Percentiles rank a stretch among this genome's conserved stretches.
These are phyloP conservation scores for Straminergon stramineum DNA, from an alignment of 225 moss, liverwort and hornwort genomes.

Conservation along the genomic window DNA sequence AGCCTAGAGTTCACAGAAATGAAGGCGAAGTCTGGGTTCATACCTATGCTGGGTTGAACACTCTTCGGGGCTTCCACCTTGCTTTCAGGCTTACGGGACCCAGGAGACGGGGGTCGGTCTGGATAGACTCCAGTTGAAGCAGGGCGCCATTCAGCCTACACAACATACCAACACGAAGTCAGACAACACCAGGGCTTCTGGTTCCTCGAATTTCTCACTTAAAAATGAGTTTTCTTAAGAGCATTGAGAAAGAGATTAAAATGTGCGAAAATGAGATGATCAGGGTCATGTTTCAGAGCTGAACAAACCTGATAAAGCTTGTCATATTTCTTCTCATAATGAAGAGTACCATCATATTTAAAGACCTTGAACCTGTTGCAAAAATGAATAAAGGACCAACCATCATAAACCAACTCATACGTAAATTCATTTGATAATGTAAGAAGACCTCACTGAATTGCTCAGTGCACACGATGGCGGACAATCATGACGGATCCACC, in stretches of 20 bases:
- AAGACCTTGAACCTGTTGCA: slow-evolving; percentile 77
- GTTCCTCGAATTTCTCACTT: not conserved
- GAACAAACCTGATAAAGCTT: slow-evolving; percentile 78
- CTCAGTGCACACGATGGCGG: not conserved
- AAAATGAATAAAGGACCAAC: not conserved
- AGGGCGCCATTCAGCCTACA: slow-evolving; percentile 78
- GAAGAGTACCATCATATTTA: slow-evolving; percentile 71
- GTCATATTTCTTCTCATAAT: slow-evolving; percentile 60
- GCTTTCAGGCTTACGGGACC: slow-evolving; percentile 30
- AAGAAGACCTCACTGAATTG: not conserved
- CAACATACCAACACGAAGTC: not conserved
- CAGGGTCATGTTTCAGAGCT: not conserved
- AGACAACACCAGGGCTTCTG: not conserved
- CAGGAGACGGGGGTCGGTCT: slow-evolving; percentile 69
- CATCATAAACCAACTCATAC: not conserved
- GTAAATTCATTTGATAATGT: not conserved
- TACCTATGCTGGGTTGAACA: slow-evolving; percentile 25
- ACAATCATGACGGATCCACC: not conserved
- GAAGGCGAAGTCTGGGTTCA: not conserved
- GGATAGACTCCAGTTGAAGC: slow-evolving; percentile 49
- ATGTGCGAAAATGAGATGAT: not conserved
- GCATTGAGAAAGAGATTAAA: not conserved
- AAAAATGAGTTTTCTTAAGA: not conserved
- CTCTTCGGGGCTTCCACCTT: slow-evolving; percentile 39
- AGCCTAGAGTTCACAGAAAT: not conserved